Evolutionary conservation across 2,329 filamentous ascomycete genomes (phyloP).

Genomic region (Zymoseptoria crescenta): DNA sequence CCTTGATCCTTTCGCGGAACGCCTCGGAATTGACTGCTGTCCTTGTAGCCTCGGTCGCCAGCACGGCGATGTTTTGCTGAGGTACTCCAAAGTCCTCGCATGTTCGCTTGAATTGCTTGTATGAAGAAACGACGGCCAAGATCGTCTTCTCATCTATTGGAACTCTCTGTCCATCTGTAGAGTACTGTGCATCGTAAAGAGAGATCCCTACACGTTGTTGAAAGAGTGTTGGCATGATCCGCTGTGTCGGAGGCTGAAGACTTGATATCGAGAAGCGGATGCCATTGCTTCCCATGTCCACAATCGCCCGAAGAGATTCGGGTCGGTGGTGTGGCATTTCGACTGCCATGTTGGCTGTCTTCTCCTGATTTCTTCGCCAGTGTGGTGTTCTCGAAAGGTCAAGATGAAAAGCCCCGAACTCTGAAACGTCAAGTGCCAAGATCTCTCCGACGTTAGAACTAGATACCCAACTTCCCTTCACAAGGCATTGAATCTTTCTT

Average conservation of each 20-base stretch:
- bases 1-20: conserved; percentile 58
- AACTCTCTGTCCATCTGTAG: conserved; percentile 32
- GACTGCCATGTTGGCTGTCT: background rate
- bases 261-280: conserved; percentile 88
- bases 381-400: too few species aligned
- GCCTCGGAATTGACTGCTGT: conserved; percentile 65
- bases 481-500: too few species aligned
- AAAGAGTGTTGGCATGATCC: conserved; percentile 70
- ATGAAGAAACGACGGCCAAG: conserved; percentile 53
- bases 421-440: too few species aligned
- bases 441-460: too few species aligned
- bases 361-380: background rate
- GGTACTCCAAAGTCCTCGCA: conserved; percentile 64
- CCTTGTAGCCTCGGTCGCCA: conserved; percentile 85
- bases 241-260: conserved; percentile 60
- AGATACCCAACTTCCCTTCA: background rate
- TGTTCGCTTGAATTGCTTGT: conserved; percentile 63
- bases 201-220: conserved; percentile 73
- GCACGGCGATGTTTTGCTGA: conserved; percentile 57
- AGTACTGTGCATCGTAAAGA: conserved; percentile 68
- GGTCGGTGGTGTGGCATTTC: conserved; percentile 6
- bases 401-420: too few species aligned
- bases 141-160: conserved; percentile 57
- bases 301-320: conserved; percentile 25
- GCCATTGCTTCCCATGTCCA: conserved; percentile 60